Conservation (phyloP, 2,329 filamentous ascomycete genomes). For the Hypocrella siamensis region DNA sequence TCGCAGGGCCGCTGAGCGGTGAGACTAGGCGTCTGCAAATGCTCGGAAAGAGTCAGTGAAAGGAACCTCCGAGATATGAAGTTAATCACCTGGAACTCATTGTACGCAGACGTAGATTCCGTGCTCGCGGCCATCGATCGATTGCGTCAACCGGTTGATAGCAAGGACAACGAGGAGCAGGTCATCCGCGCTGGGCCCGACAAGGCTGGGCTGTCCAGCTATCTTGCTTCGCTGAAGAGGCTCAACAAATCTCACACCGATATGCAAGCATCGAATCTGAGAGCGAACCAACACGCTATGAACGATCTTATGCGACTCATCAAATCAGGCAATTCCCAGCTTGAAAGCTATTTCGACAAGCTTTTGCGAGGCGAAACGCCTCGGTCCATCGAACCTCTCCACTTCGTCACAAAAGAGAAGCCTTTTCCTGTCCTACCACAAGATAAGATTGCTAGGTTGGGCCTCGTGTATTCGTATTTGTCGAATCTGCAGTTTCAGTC, state of each 20-base stretch:
- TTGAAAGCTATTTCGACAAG: conserved; percentile 73
- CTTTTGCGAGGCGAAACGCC: conserved; percentile 63
- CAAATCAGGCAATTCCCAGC: conserved; percentile 62
- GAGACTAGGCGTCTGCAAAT: conserved; percentile 82
- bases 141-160: conserved; percentile 79
- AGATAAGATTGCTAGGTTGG: conserved; percentile 60
- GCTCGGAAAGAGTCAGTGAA: conserved; percentile 57
- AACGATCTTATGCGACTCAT: conserved; percentile 64
- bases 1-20: conserved; percentile 80
- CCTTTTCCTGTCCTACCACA: conserved; percentile 69
- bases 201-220: conserved; percentile 66
- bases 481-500: conserved; percentile 38
- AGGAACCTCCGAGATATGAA: neutral
- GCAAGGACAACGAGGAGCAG: conserved; percentile 79
- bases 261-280: conserved; percentile 78
- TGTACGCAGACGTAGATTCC: conserved; percentile 57
- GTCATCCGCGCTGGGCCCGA: conserved; percentile 82
- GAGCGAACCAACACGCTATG: conserved; percentile 81
- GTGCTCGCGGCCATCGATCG: conserved; percentile 78
- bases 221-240: conserved; percentile 78
- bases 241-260: conserved; percentile 72
- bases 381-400: conserved; percentile 69
- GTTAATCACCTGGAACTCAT: conserved; percentile 6
- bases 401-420: conserved; percentile 80
- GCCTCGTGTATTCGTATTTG: conserved; percentile 68